Evolutionary conservation across 306 rosid genomes (phyloP).

Genomic region (Vigna unguiculata): DNA sequence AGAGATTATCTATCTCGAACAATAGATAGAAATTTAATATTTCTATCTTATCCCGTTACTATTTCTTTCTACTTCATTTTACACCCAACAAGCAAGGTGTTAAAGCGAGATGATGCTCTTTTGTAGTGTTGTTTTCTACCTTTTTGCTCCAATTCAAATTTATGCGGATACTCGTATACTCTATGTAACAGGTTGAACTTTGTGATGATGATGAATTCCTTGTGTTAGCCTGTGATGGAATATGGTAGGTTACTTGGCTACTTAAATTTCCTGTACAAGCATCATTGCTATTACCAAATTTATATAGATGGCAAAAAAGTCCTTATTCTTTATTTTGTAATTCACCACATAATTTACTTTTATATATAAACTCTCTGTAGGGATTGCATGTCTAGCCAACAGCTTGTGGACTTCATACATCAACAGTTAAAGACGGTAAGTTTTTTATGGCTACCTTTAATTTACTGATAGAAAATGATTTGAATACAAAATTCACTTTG

Average conservation of each 20-base stretch:
- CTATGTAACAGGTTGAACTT: conserved; percentile 71
- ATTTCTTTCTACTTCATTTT: not conserved
- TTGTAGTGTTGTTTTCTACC: not conserved
- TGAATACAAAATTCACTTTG: conserved; percentile 25
- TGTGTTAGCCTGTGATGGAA: conserved; percentile 95
- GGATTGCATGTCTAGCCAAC: conserved; percentile 99
- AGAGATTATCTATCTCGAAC: not conserved
- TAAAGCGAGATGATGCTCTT: conserved; percentile 22
- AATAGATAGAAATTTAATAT: not conserved
- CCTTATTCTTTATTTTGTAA: not conserved
- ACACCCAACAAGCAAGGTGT: not conserved
- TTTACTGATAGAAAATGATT: conserved; percentile 20
- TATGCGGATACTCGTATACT: conserved; percentile 35
- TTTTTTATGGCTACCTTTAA: conserved; percentile 29
- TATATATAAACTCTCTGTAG: conserved; percentile 50
- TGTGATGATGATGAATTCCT: conserved; percentile 92
- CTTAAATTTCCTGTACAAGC: conserved; percentile 25
- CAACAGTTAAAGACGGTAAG: conserved; percentile 73
- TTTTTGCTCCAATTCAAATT: conserved; percentile 19
- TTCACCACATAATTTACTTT: not conserved
- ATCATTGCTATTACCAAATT: conserved; percentile 20
- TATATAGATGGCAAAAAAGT: conserved; percentile 2
- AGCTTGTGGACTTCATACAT: conserved; percentile 79
- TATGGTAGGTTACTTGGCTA: conserved; percentile 68
- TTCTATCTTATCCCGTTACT: not conserved